phyloP scores from a whole-genome alignment of 176 grass and related monocot genomes.

The Pharus latifolius region DNA sequence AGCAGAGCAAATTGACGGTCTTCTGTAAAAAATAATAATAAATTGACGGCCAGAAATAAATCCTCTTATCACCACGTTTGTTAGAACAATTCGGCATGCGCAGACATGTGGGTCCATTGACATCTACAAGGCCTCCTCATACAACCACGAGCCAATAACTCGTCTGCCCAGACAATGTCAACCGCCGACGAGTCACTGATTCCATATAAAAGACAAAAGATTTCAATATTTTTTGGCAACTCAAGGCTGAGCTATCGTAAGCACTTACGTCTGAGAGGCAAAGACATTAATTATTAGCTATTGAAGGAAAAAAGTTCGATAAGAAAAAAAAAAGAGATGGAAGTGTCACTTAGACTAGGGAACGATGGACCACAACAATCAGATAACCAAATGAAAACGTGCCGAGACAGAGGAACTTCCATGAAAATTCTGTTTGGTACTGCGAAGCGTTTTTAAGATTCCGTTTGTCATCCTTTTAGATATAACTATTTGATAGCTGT shows the following conservation, averaged over 20 bases:
- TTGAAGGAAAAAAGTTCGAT: not conserved
- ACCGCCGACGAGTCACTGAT: not conserved
- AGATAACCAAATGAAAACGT: not conserved
- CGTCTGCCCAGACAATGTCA: not conserved
- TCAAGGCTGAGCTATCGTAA: not conserved
- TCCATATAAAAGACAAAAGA: not conserved
- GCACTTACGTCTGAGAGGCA: slow-evolving; percentile 24
- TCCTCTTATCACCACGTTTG: no score
- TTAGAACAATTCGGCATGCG: not conserved
- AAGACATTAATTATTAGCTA: not conserved
- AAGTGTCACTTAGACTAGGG: not conserved
- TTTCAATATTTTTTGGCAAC: not conserved
- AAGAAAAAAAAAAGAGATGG: no score
- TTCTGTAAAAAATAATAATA: no score
- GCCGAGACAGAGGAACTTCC: not conserved
- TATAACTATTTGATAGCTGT: no score
- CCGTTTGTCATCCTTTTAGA: no score
- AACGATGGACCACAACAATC: not conserved
- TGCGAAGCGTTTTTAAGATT: no score
- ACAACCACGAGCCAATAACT: not conserved
- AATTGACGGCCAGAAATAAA: not conserved
- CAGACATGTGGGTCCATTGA: not conserved
- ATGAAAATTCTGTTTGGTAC: not conserved
- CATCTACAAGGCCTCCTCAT: not conserved
- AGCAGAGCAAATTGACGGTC: not conserved